Conservation (phyloP, 1,139 yeast species). For the Candida sp. region DNA sequence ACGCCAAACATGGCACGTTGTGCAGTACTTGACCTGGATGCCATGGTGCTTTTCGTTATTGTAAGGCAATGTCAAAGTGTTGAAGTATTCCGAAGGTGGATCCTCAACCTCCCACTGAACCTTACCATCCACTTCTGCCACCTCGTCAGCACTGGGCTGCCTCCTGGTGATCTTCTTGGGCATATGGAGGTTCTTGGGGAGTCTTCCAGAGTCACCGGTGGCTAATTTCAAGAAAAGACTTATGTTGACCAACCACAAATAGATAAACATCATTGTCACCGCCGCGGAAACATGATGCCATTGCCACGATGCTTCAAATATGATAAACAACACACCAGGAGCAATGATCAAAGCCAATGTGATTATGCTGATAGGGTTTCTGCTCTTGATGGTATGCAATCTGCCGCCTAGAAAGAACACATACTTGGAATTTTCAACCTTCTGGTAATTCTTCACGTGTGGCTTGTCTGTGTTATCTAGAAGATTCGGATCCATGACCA, state of each 20-base stretch:
- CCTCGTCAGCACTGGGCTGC: background rate
- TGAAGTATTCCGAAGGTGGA: slow-evolving; percentile 68
- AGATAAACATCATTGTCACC: slow-evolving; percentile 58
- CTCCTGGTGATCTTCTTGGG: slow-evolving; percentile 29
- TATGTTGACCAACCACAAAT: slow-evolving; percentile 56
- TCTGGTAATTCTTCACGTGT: slow-evolving; percentile 35
- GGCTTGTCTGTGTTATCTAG: slow-evolving; percentile 8
- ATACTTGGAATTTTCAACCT: slow-evolving; percentile 31
- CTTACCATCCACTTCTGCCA: background rate
- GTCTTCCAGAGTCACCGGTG: slow-evolving; percentile 69
- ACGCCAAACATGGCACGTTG: slow-evolving; percentile 53
- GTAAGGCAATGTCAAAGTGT: slow-evolving; percentile 59
- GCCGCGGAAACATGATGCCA: slow-evolving; percentile 66
- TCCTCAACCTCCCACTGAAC: slow-evolving; percentile 10
- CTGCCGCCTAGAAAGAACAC: slow-evolving; percentile 71
- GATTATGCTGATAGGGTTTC: slow-evolving; percentile 33
- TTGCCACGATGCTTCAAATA: slow-evolving; percentile 54
- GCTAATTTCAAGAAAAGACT: slow-evolving; percentile 57
- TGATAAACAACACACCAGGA: slow-evolving; percentile 53
- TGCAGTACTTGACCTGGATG: slow-evolving; percentile 50
- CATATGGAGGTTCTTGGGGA: slow-evolving; percentile 73
- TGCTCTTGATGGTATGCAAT: slow-evolving; percentile 43
- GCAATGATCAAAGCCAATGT: slow-evolving; percentile 39
- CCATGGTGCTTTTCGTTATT: slow-evolving; percentile 19
- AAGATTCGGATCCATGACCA: slow-evolving; percentile 43